Evolutionary conservation across 164 flowering plant species (phyloP), one percentile per base, ranked within the genome.

Genomic region (Nelumbo lutea): DNA sequence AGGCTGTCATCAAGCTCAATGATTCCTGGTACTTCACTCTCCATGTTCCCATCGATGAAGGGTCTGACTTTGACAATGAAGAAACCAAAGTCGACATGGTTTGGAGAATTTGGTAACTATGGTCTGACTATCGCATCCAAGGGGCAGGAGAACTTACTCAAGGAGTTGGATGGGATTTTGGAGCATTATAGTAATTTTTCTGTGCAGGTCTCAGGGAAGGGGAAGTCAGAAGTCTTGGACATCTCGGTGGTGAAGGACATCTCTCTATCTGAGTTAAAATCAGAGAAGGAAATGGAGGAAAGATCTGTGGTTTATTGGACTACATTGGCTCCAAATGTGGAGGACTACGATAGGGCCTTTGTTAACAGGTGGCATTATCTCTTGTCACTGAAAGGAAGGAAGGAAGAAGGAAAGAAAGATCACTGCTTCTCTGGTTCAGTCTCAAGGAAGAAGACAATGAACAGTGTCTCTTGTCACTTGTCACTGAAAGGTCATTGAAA

Each of bases 271-370:
- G 96, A 89, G 65, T 59, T 93, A 87, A 62, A 68, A 67, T 80
- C 74, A 1, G 78, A 67, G 76, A 69, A 78, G 76, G 83, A 80
- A 75, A 70, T 86, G 83, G 90, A 87, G 87, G 81, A 82, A 75
- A 77, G 73, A 9, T 82, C 86, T 3, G 86, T 86, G 0, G 96
- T 94, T 15, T 95, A 88, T 39, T 93, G 98, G 99, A 93, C 99
- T 1, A 90, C 99, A 0, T 65, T 93, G 78, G 97, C 99, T 0
- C 98, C 98, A 1, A 90, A 92, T 75, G 98, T 92, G 78, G 99
- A 92, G 86, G 97, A 95, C 62, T 92, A 92, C 60, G 87, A 90
- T 62, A 83, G 93, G 4, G 27, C 27, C 27, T 27, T 27, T 0
- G 27, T 27, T 27, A 27, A 27, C 27, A 27, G 27, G 27, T 27